phyloP scores from a whole-genome alignment of 176 grass and related monocot genomes.

The Oryza australiensis region DNA sequence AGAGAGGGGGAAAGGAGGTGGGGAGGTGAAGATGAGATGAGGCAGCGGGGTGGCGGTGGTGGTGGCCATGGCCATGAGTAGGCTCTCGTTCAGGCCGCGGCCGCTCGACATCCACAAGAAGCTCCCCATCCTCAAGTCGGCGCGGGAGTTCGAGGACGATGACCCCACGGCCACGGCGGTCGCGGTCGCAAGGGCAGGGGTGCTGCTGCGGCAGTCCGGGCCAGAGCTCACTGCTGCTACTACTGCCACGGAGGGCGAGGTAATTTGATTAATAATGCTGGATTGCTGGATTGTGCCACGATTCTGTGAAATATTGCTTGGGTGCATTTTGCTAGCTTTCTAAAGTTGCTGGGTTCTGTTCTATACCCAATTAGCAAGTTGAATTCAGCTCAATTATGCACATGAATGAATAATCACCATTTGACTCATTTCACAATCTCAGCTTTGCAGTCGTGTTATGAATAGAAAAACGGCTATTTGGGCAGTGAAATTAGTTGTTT shows the following conservation, averaged over 20 bases:
- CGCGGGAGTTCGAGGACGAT: slow-evolving; percentile 92
- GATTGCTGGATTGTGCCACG: slow-evolving; percentile 14
- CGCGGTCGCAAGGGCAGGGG: slow-evolving; percentile 33
- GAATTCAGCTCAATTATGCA: slow-evolving; percentile 17
- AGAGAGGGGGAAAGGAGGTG: neutral
- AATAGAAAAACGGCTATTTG: neutral
- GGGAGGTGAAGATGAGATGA: slow-evolving; percentile 57
- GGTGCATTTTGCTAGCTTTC: neutral
- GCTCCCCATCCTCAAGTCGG: slow-evolving; percentile 86
- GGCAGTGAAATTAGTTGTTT: slow-evolving; percentile 1
- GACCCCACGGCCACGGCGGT: slow-evolving; percentile 41
- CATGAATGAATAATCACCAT: neutral
- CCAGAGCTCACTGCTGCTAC: slow-evolving; percentile 44
- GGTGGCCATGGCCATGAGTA: slow-evolving; percentile 74
- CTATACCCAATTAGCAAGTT: neutral
- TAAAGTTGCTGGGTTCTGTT: neutral
- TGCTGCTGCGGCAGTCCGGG: slow-evolving; percentile 41
- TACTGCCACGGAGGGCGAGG: slow-evolving; percentile 40
- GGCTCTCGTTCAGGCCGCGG: slow-evolving; percentile 91
- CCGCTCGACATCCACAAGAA: slow-evolving; percentile 99
- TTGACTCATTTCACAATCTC: neutral
- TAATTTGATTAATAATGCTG: slow-evolving; percentile 9
- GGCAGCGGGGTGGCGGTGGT: neutral
- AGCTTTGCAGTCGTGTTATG: neutral
- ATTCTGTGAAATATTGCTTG: neutral